Base-by-base conservation (phyloP, 2,329 filamentous ascomycete species). In the Fusarium penzigii region DNA sequence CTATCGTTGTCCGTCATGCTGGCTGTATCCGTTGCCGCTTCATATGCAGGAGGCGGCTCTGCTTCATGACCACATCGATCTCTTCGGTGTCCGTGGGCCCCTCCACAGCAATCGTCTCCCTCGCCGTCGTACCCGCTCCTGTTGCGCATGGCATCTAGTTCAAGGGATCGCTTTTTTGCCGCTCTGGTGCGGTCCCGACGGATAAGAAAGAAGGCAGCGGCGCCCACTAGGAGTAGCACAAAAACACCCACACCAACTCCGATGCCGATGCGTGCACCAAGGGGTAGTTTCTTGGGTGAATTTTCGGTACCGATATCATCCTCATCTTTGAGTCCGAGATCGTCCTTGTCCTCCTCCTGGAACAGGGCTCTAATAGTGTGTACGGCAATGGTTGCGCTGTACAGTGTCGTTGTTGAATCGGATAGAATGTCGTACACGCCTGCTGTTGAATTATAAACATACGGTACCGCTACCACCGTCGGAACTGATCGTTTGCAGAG, bases 331-430 rank as follows among this genome's bases (percentile, higher is more conserved):
- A 73, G 52, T 10, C 70, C 70, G 5, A 75, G 59, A 11, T 58
- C 55, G 29, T 63, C 62, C 44, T 69, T 71, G 50, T 75, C 71
- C 8, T 58, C 58, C n/a, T 70, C 68, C 41, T 66, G 66, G 51
- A 72, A 74, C n/a, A 72, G 63, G 4, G 71, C 72, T 16, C 67
- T 65, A 34, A 74, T 69, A 6, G 68, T 70, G 49, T 72, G 67
- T 10, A 74, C 70, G 5, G 70, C 72, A 20, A 73, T 65, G 6
- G 70, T 69, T 45, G 71, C 72, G 44, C 65, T 66, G 36, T 69
- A 70, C 6, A 75, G 55, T 1, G 71, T 74, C 11, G 71, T 75
- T 9, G 68, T 71, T 5, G 70, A 69, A 29, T 63, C 62, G n/a
- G 68, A 61, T 29, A 71, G 42, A 41, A 71, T 61, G n/a, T 67